These are phyloP conservation scores for Terfezia claveryi DNA, from an alignment of 495 filamentous ascomycete genomes.

Conservation along the genomic window DNA sequence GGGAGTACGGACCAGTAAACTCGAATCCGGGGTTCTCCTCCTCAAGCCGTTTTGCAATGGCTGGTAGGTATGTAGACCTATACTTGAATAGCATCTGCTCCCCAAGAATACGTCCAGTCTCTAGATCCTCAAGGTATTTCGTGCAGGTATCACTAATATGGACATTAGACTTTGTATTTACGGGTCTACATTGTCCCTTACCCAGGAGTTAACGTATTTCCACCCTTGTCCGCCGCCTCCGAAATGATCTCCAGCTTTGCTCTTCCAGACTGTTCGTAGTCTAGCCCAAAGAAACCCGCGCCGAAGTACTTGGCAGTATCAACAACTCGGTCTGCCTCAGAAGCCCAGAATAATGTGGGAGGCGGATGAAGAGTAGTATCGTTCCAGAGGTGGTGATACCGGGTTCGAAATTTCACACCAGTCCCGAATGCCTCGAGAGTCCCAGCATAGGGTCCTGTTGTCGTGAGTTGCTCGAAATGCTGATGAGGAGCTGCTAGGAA, in stretches of 20 bases:
- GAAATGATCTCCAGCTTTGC: constrained; percentile 31
- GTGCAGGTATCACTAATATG: constrained; percentile 27
- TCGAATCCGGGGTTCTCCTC: constrained; percentile 24
- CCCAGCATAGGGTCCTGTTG: constrained; percentile 35
- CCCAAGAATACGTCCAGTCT: constrained; percentile 30
- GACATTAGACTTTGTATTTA: background rate
- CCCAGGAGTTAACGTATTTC: constrained; percentile 36
- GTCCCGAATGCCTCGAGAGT: constrained; percentile 33
- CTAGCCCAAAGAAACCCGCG: constrained; percentile 33
- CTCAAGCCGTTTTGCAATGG: constrained; percentile 26
- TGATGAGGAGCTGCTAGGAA: constrained; percentile 9
- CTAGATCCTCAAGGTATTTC: constrained; percentile 27
- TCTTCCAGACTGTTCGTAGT: constrained; percentile 9
- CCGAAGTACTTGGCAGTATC: constrained; percentile 36
- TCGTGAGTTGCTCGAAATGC: constrained; percentile 33
- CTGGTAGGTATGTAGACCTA: constrained; percentile 27
- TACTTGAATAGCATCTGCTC: constrained; percentile 26
- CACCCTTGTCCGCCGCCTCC: constrained; percentile 28
- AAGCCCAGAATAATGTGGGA: constrained; percentile 31
- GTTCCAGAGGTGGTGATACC: constrained; percentile 29
- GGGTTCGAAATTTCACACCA: constrained; percentile 32
- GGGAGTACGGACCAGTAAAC: background rate
- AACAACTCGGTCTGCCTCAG: constrained; percentile 33
- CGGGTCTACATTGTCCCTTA: background rate
- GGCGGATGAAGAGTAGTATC: constrained; percentile 8